phyloP scores from a whole-genome alignment of 345 rosid genomes.

The Camelina sativa region DNA sequence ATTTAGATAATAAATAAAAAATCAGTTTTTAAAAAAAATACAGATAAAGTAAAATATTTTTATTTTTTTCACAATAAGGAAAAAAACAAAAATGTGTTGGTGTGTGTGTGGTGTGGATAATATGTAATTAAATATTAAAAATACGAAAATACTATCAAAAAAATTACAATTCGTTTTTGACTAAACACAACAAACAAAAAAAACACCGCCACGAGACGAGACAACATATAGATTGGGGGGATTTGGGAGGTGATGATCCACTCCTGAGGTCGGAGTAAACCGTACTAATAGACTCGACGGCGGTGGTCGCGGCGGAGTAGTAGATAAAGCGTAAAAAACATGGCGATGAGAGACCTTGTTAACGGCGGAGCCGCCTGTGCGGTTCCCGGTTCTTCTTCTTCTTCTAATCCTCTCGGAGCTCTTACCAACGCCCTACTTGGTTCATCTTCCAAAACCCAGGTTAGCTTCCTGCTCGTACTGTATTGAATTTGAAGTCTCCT shows the following conservation, averaged over 20 bases:
- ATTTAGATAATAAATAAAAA: no score
- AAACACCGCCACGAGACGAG: slow-evolving; percentile 39
- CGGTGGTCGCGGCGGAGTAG: slow-evolving; percentile 22
- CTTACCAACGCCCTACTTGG: slow-evolving; percentile 90
- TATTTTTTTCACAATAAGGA: not conserved
- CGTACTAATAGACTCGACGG: slow-evolving; percentile 1
- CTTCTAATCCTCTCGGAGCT: slow-evolving; percentile 91
- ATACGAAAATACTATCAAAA: not conserved
- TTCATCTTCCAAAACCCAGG: slow-evolving; percentile 95
- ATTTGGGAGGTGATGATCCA: slow-evolving; percentile 35
- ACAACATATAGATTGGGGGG: slow-evolving; percentile 37
- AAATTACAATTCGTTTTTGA: not conserved
- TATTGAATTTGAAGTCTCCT: not conserved
- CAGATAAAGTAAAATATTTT: not conserved
- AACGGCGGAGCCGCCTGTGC: slow-evolving; percentile 96
- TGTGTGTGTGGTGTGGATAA: slow-evolving; percentile 46
- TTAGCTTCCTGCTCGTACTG: slow-evolving; percentile 28
- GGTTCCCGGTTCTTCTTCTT: slow-evolving; percentile 89
- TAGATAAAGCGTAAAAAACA: slow-evolving; percentile 25
- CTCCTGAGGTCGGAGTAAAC: slow-evolving; percentile 9
- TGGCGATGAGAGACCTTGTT: slow-evolving; percentile 99
- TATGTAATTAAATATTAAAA: slow-evolving; percentile 15
- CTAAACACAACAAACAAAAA: not conserved
- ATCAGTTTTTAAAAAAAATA: not conserved
- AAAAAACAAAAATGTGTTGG: slow-evolving; percentile 4